Percentiles rank a stretch among this genome's conserved stretches.
These are phyloP conservation scores for Protomyces gravidus DNA, from an alignment of 1,139 yeast genomes.

Conservation along the genomic window DNA sequence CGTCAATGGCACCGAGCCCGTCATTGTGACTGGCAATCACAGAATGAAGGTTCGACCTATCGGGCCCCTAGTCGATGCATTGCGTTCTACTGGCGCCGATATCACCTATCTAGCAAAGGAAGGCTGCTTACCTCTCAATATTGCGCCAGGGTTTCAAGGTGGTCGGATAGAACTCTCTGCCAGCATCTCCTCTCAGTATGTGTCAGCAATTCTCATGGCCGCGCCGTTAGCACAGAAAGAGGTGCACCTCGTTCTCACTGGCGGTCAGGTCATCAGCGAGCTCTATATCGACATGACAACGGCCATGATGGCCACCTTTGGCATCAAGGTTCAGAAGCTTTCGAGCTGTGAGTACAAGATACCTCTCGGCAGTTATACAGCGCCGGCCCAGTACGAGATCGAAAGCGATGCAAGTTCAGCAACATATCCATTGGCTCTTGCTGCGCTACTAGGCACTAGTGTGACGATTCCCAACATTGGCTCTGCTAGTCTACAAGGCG, in stretches of 20 bases:
- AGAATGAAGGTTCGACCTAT: constrained; percentile 98
- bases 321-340: constrained; percentile 65
- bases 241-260: constrained; percentile 80
- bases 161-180: constrained; percentile 93
- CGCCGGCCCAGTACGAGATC: constrained; percentile 79
- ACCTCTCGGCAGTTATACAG: constrained; percentile 73
- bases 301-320: constrained; percentile 88
- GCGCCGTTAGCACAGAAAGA: constrained; percentile 93
- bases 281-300: constrained; percentile 96
- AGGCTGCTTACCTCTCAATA: constrained; percentile 80
- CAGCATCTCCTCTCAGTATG: constrained; percentile 94
- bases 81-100: constrained; percentile 69
- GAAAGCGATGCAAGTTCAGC: constrained; percentile 99
- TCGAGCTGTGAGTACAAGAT: constrained; percentile 83
- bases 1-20: constrained; percentile 51
- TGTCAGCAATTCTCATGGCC: constrained; percentile 91
- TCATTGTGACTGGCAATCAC: constrained; percentile 83
- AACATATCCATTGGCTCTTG: constrained; percentile 94
- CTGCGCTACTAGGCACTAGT: constrained; percentile 93
- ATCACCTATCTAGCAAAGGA: constrained; percentile 65
- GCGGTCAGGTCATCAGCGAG: constrained; percentile 96
- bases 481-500: constrained; percentile 87
- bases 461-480: constrained; percentile 96
- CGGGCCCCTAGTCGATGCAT: constrained; percentile 92
- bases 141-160: constrained; percentile 68